Evolutionary conservation across 192 early-diverging fungal genomes (phyloP).

Genomic region (Coemansia sp.): DNA sequence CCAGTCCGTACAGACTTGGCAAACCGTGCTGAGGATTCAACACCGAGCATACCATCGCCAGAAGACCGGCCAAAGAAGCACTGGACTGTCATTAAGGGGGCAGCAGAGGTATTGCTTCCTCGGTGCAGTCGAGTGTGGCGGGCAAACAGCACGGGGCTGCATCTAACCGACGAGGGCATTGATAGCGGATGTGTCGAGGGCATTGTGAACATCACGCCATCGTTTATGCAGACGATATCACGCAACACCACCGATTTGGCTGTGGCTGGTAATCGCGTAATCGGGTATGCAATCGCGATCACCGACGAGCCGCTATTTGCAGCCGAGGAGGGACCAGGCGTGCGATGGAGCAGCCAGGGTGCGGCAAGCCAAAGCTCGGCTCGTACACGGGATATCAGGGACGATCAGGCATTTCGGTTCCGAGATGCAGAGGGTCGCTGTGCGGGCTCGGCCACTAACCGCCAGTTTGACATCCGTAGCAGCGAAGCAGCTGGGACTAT

Average conservation of each 20-base stretch:
- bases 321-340: neutral
- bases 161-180: conserved; percentile 9
- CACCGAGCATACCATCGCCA: neutral
- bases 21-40: neutral
- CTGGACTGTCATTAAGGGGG: conserved; percentile 43
- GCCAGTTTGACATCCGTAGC: neutral
- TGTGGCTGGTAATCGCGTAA: conserved; percentile 38
- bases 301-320: conserved; percentile 34
- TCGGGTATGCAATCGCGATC: conserved; percentile 43
- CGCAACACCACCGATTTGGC: conserved; percentile 36
- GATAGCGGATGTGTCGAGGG: conserved; percentile 14
- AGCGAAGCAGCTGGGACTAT: neutral
- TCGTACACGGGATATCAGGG: neutral
- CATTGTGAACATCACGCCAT: conserved; percentile 12
- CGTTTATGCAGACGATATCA: conserved; percentile 25
- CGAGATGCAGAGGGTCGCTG: neutral
- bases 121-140: conserved; percentile 34
- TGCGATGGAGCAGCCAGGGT: neutral
- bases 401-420: conserved; percentile 1
- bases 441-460: neutral
- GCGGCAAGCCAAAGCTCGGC: neutral
- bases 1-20: neutral
- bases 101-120: conserved; percentile 29
- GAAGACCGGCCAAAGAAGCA: conserved; percentile 17
- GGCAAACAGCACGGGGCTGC: neutral